These are phyloP conservation scores for Pelagophyceae sp. DNA, from an alignment of 352 stramenopile species.

Conservation along the genomic window DNA sequence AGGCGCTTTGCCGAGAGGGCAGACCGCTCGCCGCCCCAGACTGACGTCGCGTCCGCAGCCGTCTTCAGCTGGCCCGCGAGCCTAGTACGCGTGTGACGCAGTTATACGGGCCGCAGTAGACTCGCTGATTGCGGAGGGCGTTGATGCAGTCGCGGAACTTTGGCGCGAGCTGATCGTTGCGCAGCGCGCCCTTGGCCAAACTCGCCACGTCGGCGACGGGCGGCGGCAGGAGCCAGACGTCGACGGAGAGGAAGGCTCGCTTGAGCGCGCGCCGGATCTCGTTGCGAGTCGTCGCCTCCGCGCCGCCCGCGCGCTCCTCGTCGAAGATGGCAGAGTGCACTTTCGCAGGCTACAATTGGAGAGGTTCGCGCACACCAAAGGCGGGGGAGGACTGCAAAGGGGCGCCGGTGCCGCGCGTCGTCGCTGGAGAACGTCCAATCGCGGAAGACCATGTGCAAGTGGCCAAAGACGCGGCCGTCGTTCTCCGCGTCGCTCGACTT, in stretches of 20 bases:
- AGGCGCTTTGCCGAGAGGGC: not conserved
- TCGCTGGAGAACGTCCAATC: slow-evolving; percentile 37
- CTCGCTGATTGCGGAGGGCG: no score
- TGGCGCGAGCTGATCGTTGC: slow-evolving; percentile 25
- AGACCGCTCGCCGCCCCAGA: not conserved
- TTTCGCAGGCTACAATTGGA: no score
- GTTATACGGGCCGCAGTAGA: not conserved
- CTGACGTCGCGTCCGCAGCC: not conserved
- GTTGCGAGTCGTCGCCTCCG: slow-evolving; percentile 18
- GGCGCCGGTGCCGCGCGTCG: no score
- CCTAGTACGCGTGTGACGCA: not conserved
- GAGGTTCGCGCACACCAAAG: no score
- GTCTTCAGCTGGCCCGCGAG: not conserved
- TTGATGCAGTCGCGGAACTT: slow-evolving; percentile 19
- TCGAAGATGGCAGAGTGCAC: slow-evolving; percentile 25
- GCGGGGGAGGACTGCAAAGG: no score
- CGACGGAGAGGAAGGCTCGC: slow-evolving; percentile 34
- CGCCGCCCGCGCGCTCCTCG: not conserved
- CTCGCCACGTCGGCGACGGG: slow-evolving; percentile 30
- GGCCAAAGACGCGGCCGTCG: slow-evolving; percentile 31
- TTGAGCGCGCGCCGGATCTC: slow-evolving; percentile 21
- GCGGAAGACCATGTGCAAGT: slow-evolving; percentile 44
- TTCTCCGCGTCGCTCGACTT: not conserved
- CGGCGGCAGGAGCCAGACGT: slow-evolving; percentile 38
- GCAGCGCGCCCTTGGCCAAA: slow-evolving; percentile 30